These are phyloP conservation scores for Meira nashicola DNA, from an alignment of 1,284 basidiomycete genomes.

Conservation along the genomic window DNA sequence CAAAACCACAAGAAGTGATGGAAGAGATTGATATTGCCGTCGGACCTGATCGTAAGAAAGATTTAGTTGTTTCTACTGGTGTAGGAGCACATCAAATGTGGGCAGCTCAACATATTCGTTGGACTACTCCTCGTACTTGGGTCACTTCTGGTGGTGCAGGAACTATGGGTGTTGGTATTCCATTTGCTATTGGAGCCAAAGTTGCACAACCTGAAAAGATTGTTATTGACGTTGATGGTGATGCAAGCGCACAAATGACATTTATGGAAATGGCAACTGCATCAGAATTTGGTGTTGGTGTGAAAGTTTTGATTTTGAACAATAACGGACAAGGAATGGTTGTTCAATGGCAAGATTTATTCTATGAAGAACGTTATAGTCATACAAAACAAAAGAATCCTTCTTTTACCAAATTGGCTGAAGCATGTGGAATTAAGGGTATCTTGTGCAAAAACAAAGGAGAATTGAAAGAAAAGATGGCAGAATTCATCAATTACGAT, in stretches of 20 bases:
- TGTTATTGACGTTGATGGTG: conserved; percentile 93
- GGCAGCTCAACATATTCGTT: conserved; percentile 91
- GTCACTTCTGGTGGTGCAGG: conserved; percentile 95
- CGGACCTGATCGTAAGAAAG: conserved; percentile 70
- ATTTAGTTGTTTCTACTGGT: conserved; percentile 83
- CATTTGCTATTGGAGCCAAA: conserved; percentile 90
- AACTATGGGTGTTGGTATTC: conserved; percentile 91
- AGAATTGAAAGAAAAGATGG: conserved; percentile 90
- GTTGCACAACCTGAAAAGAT: conserved; percentile 89
- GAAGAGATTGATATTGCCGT: conserved; percentile 72
- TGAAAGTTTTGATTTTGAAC: conserved; percentile 65
- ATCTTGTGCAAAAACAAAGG: conserved; percentile 68
- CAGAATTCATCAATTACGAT: conserved; percentile 95
- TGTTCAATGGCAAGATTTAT: conserved; percentile 94
- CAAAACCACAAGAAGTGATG: conserved; percentile 96
- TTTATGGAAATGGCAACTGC: conserved; percentile 98
- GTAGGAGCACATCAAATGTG: conserved; percentile 99
- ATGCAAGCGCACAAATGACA: conserved; percentile 94
- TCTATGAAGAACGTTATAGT: conserved; percentile 89
- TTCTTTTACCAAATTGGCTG: conserved; percentile 81
- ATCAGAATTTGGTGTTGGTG: conserved; percentile 82
- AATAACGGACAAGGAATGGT: conserved; percentile 73
- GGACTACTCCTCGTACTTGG: conserved; percentile 80
- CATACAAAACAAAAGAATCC: conserved; percentile 93
- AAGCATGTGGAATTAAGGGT: conserved; percentile 85